Conservation (phyloP, 495 filamentous ascomycete genomes). For the Neurospora pannonica region DNA sequence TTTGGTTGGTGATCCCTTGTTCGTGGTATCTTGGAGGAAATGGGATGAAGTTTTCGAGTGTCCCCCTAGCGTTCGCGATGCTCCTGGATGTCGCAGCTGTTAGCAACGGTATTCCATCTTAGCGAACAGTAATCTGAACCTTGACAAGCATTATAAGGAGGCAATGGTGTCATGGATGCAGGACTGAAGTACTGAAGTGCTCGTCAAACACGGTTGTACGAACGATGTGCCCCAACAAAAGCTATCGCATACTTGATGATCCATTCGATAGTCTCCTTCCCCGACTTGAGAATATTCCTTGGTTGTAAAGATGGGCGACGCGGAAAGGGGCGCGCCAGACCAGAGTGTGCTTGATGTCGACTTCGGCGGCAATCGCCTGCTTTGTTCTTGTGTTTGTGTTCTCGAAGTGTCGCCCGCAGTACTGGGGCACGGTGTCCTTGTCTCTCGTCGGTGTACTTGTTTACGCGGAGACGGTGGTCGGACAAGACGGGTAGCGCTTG, state of each 20-base stretch:
- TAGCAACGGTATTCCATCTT: background rate
- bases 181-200: background rate
- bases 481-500: background rate
- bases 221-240: background rate
- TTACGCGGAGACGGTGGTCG: background rate
- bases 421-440: background rate
- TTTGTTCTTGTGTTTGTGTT: background rate
- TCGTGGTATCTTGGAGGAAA: background rate
- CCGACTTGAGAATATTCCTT: too few species aligned
- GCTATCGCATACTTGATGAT: too few species aligned
- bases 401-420: background rate
- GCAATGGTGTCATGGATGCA: too few species aligned
- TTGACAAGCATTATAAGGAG: background rate
- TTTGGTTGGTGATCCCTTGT: background rate
- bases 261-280: too few species aligned
- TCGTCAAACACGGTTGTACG: background rate
- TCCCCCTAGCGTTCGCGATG: background rate
- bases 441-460: background rate
- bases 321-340: too few species aligned
- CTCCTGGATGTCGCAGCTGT: background rate
- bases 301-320: too few species aligned
- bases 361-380: too few species aligned
- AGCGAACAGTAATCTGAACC: background rate
- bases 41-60: background rate
- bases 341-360: too few species aligned